Conservation (phyloP, 257 asterid species). For the Rehmannia glutinosa region DNA sequence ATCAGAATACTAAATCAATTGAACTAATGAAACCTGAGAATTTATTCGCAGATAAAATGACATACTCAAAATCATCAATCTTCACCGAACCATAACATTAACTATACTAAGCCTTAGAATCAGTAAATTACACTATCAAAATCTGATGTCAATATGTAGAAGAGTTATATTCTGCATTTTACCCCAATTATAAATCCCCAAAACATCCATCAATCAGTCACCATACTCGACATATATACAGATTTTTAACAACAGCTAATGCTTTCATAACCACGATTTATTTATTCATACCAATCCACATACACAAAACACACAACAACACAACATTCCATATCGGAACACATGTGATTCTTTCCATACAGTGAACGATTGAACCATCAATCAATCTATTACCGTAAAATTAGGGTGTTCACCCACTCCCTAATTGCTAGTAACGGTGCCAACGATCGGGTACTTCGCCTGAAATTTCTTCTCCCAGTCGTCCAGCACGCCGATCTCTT, state of each 20-base stretch:
- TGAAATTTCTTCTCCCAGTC: slow-evolving; percentile 97
- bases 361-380: slow-evolving; percentile 1
- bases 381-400: not conserved
- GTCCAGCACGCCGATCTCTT: slow-evolving; percentile 75
- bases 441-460: slow-evolving; percentile 91
- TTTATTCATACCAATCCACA: slow-evolving; percentile 17
- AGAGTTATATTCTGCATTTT: not conserved
- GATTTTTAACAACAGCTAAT: not conserved
- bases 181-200: not conserved
- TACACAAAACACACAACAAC: slow-evolving; percentile 10
- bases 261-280: not conserved
- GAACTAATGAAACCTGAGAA: slow-evolving; percentile 3
- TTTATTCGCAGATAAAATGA: not conserved
- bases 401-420: not conserved
- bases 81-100: not conserved
- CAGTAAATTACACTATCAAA: not conserved
- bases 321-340: not conserved
- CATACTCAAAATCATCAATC: not conserved
- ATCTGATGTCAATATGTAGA: not conserved
- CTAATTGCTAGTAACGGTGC: slow-evolving; percentile 38
- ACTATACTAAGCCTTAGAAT: too few relatives aligned
- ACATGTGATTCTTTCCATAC: not conserved
- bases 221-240: not conserved
- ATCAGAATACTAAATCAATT: not conserved
- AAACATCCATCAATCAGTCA: not conserved